Base-by-base conservation (phyloP, 352 stramenopile genomes). In the Phytophthora sp. region DNA sequence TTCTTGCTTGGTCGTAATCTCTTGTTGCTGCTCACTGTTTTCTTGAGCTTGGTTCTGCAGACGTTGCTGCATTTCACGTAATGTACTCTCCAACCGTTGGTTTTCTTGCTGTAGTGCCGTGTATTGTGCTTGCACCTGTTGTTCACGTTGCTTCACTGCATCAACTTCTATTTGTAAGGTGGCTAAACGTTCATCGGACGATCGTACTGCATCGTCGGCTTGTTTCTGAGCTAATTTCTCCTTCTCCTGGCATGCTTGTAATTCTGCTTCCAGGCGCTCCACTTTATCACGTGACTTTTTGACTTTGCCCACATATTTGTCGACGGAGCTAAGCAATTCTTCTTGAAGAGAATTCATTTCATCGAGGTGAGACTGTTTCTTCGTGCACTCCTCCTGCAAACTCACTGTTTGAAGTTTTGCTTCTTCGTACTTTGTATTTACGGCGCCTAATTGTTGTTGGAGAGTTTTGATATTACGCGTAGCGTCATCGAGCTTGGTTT, bases 331-430 rank as follows among this genome's bases (percentile, higher is more conserved):
- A 4, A 94, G 72, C 2, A 94, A 15, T 24, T 88, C 82, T 30
- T 94, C 85, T 43, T 94, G 85, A 1, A 94, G 63, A 0, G 60
- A 53, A 31, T 89, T 87, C 11, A 91, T 57, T 43, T 91, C 85
- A 5, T 89, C 69, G 2, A 91, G 56, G 50, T 86, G 76, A 2
- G 44, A 30, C 21, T 76, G 61, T 5, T 69, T 69, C 9, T 62
- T 66, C 9, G 52, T 11, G 9, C 35, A 56, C 1, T 83, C 65
- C 1, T 59, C 46, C 26, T 66, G 15, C 39, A 82, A 53, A 34
- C 3, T 32, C 13, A 13, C 45, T n/a, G 37, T 27, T n/a, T 66
- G 35, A 2, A 37, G 51, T 13, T 28, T 34, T 5, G 61, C 65
- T 32, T 71, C 53, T 1, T 82, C 62, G 37, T 37, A 66, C 21